phyloP scores from a whole-genome alignment of 2,329 filamentous ascomycete genomes.

The Botryotinia narcissicola region DNA sequence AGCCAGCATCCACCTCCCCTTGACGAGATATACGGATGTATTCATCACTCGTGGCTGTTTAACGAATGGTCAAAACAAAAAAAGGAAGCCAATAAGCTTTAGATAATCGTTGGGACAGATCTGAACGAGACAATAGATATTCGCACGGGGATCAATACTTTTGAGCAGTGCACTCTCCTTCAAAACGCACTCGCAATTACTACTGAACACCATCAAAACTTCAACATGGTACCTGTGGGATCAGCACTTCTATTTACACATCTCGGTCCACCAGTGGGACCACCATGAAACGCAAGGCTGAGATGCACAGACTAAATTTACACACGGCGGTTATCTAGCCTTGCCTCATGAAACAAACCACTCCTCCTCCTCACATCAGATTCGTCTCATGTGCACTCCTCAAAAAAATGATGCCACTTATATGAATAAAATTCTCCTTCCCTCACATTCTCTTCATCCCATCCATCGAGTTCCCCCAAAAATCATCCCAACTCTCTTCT shows the following conservation, averaged over 20 bases:
- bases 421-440: background rate
- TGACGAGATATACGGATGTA: background rate
- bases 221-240: background rate
- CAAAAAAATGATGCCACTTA: conserved; percentile 16
- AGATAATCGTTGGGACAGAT: background rate
- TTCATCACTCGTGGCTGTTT: background rate
- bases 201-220: background rate
- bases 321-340: conserved; percentile 19
- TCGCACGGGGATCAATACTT: background rate
- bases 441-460: background rate
- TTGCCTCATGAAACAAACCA: conserved; percentile 19
- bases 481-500: background rate
- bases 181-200: background rate
- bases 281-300: conserved; percentile 19
- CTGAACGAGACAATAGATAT: background rate
- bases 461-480: background rate
- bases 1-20: background rate
- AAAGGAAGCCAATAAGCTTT: no score
- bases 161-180: background rate
- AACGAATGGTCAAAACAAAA: background rate
- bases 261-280: background rate
- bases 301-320: conserved; percentile 11
- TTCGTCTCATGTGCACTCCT: conserved; percentile 19
- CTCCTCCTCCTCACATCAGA: conserved; percentile 19
- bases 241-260: conserved; percentile 4